Evolutionary conservation across 441 rosid species (phyloP), one percentile per base, ranked within the genome.

Genomic region (Erysimum cheiri): DNA sequence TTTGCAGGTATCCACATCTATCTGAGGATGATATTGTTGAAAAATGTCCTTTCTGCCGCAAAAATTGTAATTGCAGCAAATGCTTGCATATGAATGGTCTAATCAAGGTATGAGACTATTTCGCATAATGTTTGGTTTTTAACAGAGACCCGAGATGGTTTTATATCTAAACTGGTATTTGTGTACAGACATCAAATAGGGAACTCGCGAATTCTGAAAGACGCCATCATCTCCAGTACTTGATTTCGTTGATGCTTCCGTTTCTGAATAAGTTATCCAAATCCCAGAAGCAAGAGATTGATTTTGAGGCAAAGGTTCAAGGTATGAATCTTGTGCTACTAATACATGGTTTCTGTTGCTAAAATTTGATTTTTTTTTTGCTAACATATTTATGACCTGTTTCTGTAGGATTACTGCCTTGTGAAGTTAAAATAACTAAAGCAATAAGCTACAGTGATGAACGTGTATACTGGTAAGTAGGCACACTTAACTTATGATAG

Each of bases 381-480:
- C 47, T 39, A 13, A 39, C 65, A 71, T 26, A 26, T 26, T 26
- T 26, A 14, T 39, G 44, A 13, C 14, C 22, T 17, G 39, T 43
- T 81, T 72, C 31, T 39, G 14, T 62, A 84, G 88, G 86, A 75
- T 11, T 53, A 61, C 49, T 54, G 63, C 62, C 73, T 73, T 70
- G 75, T 65, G 70, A 74, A 17, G 55, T 81, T 73, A 71, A 79
- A 60, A 67, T 92, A 60, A 76, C 85, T 0, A 57, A 67, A 75
- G 78, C 85, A 53, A 46, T 69, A 26, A 88, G 86, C 77, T 52
- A 73, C 67, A 78, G 72, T 49, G 90, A 88, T 62, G 99, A 95
- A 71, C 87, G 99, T 0, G 79, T 95, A 68, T 95, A 82, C 50
- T 95, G 98, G 99, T 92, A 70, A 73, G 77, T 22, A 49, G 2